Evolutionary conservation across 2,329 filamentous ascomycete genomes (phyloP).

Genomic region (Aspergillus pseudoterreus): DNA sequence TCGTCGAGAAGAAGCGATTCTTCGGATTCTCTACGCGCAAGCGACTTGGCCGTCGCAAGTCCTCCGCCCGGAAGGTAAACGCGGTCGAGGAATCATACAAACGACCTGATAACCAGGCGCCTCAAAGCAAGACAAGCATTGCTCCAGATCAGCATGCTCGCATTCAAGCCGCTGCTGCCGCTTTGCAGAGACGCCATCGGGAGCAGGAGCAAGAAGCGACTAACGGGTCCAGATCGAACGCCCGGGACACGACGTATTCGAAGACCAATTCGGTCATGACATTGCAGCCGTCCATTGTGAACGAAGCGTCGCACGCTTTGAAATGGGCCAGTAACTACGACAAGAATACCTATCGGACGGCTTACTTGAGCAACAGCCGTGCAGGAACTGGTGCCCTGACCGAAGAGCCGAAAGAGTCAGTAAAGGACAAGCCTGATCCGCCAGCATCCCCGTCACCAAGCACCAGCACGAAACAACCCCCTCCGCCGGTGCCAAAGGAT

Average conservation of each 20-base stretch:
- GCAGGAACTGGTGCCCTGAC: constrained; percentile 64
- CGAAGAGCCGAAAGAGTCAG: constrained; percentile 37
- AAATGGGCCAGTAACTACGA: constrained; percentile 97
- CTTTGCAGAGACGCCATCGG: constrained; percentile 68
- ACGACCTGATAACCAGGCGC: constrained; percentile 47
- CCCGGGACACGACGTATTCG: constrained; percentile 50
- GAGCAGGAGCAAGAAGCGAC: constrained; percentile 53
- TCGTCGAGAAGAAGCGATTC: constrained; percentile 92
- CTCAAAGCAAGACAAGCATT: constrained; percentile 75
- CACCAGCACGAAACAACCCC: constrained; percentile 26
- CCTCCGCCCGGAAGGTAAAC: constrained; percentile 58
- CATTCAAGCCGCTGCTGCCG: constrained; percentile 85
- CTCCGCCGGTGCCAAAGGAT: constrained; percentile 31
- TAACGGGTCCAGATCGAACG: constrained; percentile 53
- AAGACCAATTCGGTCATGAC: constrained; percentile 92
- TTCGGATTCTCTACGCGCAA: constrained; percentile 77
- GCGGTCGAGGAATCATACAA: constrained; percentile 51
- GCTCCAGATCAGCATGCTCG: constrained; percentile 87
- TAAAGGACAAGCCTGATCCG: constrained; percentile 32
- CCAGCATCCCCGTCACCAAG: constrained; percentile 20
- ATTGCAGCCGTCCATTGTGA: constrained; percentile 77
- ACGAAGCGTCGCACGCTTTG: constrained; percentile 86
- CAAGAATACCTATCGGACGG: constrained; percentile 76
- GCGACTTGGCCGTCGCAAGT: constrained; percentile 66
- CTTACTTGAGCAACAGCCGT: constrained; percentile 73